phyloP scores from a whole-genome alignment of 1,284 basidiomycete species.

The Malassezia sympodialis region DNA sequence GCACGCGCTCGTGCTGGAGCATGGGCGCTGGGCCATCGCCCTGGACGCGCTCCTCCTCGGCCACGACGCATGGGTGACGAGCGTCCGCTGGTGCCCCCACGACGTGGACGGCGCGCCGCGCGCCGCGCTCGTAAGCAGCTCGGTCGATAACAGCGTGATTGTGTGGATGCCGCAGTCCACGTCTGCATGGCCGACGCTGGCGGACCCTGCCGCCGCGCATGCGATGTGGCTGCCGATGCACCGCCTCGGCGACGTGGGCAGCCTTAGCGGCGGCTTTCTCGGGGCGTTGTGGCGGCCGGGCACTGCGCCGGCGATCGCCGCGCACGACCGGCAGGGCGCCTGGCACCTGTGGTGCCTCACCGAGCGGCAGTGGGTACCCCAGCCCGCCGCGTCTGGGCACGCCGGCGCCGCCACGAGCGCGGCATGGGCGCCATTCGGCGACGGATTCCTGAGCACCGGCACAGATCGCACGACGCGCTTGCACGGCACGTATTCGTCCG shows the following conservation, averaged over 20 bases:
- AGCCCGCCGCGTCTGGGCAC: constrained; percentile 31
- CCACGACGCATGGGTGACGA: constrained; percentile 43
- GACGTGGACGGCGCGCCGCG: constrained; percentile 4
- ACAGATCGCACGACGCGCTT: constrained; percentile 42
- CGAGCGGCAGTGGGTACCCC: not conserved
- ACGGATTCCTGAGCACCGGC: constrained; percentile 29
- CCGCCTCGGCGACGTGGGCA: constrained; percentile 44
- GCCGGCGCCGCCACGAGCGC: constrained; percentile 27
- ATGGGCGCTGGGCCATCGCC: constrained; percentile 26
- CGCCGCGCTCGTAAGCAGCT: constrained; percentile 41
- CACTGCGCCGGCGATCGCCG: constrained; percentile 18
- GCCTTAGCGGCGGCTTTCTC: constrained; percentile 38
- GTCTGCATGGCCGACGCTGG: constrained; percentile 31
- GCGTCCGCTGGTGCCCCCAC: constrained; percentile 34
- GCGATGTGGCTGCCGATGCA: constrained; percentile 41
- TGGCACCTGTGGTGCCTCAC: constrained; percentile 30
- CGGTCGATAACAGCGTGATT: constrained; percentile 43
- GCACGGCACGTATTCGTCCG: constrained; percentile 19
- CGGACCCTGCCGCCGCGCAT: constrained; percentile 20
- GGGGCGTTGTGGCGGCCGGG: constrained; percentile 34
- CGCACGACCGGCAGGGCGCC: constrained; percentile 43
- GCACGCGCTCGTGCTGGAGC: constrained; percentile 16
- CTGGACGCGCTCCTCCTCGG: constrained; percentile 43
- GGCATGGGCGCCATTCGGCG: constrained; percentile 40
- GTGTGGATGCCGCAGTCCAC: constrained; percentile 35